Base-by-base conservation (phyloP, 1,139 yeast species). In the Yamadazyma pseudoaaseri region DNA sequence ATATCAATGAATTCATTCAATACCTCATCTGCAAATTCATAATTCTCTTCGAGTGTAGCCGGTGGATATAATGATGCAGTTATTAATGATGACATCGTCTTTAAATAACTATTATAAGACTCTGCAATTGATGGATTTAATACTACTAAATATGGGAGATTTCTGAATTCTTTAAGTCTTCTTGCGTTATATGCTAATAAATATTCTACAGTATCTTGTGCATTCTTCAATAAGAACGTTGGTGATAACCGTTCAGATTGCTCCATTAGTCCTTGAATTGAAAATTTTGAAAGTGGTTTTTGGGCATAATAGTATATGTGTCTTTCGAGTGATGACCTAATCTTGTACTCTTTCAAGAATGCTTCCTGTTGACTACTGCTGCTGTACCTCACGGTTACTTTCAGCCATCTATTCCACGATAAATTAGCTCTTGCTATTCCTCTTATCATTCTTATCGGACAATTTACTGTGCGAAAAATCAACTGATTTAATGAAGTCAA, bases 71-170 rank as follows among this genome's bases (percentile, higher is more conserved):
- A 45, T 13, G 62, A 61, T 2, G 67, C 68, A 11, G 73, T 65
- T 32, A 81, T 58, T 43, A 87, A 59, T 4, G 80, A 70, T 27
- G 82, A 72, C 65, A 89, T 73, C 5, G 95, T 82, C 39, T 76
- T 70, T 44, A 86, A 63, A 58, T 90, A 90, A 30, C 81, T 61
- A 47, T 78, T 71, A 62, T 87, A 86, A 14, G 86, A 82, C 47
- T 78, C 79, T n/a, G 94, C 83, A 35, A 90, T 82, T 48, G 86
- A 77, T n/a, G 97, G 96, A 52, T 90, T 90, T 41, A 90, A 62
- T 30, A 87, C 84, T 31, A 83, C 89, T 45, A 90, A 72, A 54
- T 87, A 90, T 0, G 96, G 96, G 34, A 90, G 63, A 30, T 73
- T 68, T 41, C 94, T 70, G 45, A 90, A 77, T 29, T 83, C 83